Percentiles rank a stretch among this genome's conserved stretches.
Conservation (phyloP, 805 yeast species). For the Yamadazyma kitorensis region DNA sequence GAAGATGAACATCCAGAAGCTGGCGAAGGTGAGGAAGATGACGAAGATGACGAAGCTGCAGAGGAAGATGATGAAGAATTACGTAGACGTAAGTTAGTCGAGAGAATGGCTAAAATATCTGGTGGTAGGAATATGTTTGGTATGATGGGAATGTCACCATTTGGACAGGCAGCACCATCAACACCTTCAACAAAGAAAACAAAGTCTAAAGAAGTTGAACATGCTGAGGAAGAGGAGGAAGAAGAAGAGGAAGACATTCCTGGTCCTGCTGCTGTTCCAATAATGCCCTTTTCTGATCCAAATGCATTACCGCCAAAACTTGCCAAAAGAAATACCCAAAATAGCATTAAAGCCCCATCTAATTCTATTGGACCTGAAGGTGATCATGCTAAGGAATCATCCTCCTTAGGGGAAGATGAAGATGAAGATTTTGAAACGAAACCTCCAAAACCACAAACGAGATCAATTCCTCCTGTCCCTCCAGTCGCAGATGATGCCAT, state of each 20-base stretch:
- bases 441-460: no score
- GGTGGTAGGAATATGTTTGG: conserved; percentile 83
- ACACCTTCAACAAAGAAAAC: conserved; percentile 11
- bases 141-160: conserved; percentile 56
- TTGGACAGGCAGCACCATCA: conserved; percentile 23
- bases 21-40: no score
- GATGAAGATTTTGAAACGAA: conserved; percentile 8
- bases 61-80: conserved; percentile 76
- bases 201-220: conserved; percentile 11
- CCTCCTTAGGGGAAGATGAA: conserved; percentile 15
- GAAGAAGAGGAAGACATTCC: conserved; percentile 17
- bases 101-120: conserved; percentile 93
- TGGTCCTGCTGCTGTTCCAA: conserved; percentile 9
- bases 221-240: conserved; percentile 3
- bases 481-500: conserved; percentile 3
- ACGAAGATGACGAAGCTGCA: conserved; percentile 43
- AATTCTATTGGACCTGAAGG: background rate
- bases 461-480: conserved; percentile 5
- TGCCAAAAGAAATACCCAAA: conserved; percentile 6
- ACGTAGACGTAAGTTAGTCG: conserved; percentile 73
- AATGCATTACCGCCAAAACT: conserved; percentile 44
- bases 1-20: no score
- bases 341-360: background rate
- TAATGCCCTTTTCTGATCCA: conserved; percentile 14
- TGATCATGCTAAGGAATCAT: conserved; percentile 2